A percentile compares a stretch with the other conserved stretches of the same genome.
These are phyloP conservation scores for Yamadazyma kanchanaburiensis DNA, from an alignment of 1,139 yeast species.

Conservation along the genomic window DNA sequence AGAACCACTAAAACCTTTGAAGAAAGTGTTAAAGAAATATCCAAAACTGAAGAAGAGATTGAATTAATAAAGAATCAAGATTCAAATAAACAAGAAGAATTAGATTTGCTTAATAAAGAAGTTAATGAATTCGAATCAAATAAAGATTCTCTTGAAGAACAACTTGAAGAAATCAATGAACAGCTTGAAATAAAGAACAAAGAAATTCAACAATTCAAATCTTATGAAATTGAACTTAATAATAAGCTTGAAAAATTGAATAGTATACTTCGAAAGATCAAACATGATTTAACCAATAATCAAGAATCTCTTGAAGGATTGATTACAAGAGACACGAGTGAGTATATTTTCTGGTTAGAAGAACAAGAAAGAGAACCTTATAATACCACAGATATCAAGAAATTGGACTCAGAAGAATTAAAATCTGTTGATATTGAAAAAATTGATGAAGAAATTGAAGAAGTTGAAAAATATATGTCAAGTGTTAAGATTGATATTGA, in stretches of 20 bases:
- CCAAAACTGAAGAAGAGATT: conserved; percentile 26
- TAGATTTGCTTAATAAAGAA: conserved; percentile 28
- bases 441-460: conserved; percentile 51
- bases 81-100: conserved; percentile 32
- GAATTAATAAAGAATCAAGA: conserved; percentile 24
- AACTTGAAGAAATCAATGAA: conserved; percentile 36
- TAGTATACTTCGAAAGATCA: conserved; percentile 38
- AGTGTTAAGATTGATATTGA: conserved; percentile 68
- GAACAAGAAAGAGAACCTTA: conserved; percentile 34
- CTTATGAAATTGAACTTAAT: conserved; percentile 67
- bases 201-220: conserved; percentile 58
- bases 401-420: conserved; percentile 53
- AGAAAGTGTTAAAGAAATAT: conserved; percentile 37
- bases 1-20: conserved; percentile 49
- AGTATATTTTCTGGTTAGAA: conserved; percentile 47
- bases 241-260: conserved; percentile 62
- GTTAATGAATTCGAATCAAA: conserved; percentile 21
- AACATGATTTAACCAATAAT: conserved; percentile 33
- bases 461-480: conserved; percentile 55
- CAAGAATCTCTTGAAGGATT: conserved; percentile 36
- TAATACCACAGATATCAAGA: conserved; percentile 35
- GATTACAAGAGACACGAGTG: conserved; percentile 50
- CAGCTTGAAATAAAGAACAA: conserved; percentile 50
- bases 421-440: conserved; percentile 45
- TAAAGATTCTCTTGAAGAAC: conserved; percentile 32